phyloP scores from a whole-genome alignment of 352 stramenopile species.

The Blastocystis sp. region DNA sequence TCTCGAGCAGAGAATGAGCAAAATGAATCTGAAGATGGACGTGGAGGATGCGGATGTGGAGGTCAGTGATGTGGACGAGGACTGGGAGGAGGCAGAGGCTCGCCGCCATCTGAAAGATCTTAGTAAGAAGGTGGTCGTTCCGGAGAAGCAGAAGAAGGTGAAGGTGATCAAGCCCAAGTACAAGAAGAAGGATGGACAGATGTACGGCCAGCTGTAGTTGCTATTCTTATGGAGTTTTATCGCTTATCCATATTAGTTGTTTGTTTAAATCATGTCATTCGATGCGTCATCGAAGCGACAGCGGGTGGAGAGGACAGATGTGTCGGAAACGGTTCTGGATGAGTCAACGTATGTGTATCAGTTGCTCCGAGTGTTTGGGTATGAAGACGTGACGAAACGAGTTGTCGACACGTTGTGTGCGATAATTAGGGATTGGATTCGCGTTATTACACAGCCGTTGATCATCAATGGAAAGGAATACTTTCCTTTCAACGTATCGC shows the following conservation, averaged over 20 bases:
- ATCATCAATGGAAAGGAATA: not conserved
- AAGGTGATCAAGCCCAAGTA: constrained; percentile 54
- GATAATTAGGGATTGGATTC: not conserved
- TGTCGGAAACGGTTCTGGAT: not conserved
- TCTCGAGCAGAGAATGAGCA: not conserved
- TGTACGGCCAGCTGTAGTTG: constrained; percentile 19
- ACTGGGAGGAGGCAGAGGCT: constrained; percentile 40
- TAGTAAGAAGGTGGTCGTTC: constrained; percentile 49
- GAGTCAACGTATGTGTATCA: not conserved
- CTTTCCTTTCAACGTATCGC: not conserved
- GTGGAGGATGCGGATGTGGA: constrained; percentile 39
- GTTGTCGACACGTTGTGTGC: not conserved
- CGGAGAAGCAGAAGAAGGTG: constrained; percentile 49
- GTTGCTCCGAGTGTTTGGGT: not conserved
- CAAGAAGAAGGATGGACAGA: constrained; percentile 36
- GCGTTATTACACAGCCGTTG: not conserved
- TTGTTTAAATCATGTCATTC: not conserved
- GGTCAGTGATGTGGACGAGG: constrained; percentile 42
- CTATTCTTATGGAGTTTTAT: constrained; percentile 4
- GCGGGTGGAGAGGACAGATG: not conserved
- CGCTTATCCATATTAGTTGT: not conserved
- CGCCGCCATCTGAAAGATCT: constrained; percentile 48
- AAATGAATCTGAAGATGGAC: constrained; percentile 3
- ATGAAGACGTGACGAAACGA: not conserved
- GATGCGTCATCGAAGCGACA: not conserved